Percentiles rank a stretch among this genome's conserved stretches.
Evolutionary conservation across 2,329 filamentous ascomycete species (phyloP).

Genomic region (Scopulariopsis brevicaulis): DNA sequence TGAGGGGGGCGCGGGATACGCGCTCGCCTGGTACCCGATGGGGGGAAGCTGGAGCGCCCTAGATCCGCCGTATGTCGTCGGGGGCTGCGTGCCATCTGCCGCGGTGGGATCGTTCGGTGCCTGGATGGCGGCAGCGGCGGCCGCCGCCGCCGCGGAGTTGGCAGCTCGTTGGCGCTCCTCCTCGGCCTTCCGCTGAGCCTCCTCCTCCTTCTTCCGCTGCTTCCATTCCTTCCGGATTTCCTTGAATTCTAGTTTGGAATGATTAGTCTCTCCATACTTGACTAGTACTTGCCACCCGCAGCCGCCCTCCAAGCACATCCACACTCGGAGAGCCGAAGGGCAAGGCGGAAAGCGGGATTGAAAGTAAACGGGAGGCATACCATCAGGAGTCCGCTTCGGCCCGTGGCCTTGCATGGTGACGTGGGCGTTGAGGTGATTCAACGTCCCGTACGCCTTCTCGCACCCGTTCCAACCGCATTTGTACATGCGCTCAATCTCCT

Average conservation of each 20-base stretch:
- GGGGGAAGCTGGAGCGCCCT: conserved; percentile 58
- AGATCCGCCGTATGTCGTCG: conserved; percentile 44
- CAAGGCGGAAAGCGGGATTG: not conserved
- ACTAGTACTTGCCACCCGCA: not conserved
- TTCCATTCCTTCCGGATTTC: conserved; percentile 99
- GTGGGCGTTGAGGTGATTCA: conserved; percentile 96
- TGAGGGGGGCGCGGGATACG: conserved; percentile 54
- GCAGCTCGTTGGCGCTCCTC: conserved; percentile 64
- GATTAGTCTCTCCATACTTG: not conserved
- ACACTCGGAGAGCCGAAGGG: not conserved
- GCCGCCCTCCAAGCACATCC: not conserved
- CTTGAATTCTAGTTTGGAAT: conserved; percentile 68
- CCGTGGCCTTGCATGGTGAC: conserved; percentile 99
- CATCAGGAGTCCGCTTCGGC: conserved; percentile 89
- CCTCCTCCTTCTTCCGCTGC: conserved; percentile 97
- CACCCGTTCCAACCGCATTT: conserved; percentile 98
- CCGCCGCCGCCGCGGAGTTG: conserved; percentile 14
- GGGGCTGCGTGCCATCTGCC: conserved; percentile 37
- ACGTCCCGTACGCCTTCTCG: conserved; percentile 94
- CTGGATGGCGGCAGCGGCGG: conserved; percentile 43
- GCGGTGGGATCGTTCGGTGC: conserved; percentile 18
- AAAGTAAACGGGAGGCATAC: conserved; percentile 39
- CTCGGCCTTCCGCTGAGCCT: conserved; percentile 76
- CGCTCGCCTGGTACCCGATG: conserved; percentile 58
- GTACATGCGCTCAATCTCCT: conserved; percentile 99